Base-by-base conservation (phyloP, 495 filamentous ascomycete species). In the Trichoderma reesei region DNA sequence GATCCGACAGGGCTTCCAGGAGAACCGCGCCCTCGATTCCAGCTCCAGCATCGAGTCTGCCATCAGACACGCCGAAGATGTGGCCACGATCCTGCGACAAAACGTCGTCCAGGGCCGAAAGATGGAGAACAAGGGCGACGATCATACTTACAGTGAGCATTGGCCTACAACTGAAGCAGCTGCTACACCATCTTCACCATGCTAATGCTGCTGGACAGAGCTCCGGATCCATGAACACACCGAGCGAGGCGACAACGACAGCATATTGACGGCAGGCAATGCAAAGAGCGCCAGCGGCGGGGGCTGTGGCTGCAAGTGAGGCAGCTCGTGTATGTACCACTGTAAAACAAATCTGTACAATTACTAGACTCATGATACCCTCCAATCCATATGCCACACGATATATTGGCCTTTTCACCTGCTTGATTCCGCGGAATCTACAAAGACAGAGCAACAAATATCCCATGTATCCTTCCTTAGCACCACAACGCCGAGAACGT, bases 181-280 rank as follows among this genome's bases (percentile, higher is more conserved):
- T 9, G 18, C 3, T 33, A 31, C 48, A 33, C 44, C 3, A 5
- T 5, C n/a, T 2, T 5, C 9, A 20, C 44, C 20, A 20, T 18
- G 5, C 36, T 66, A 67, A 8, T 68, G 46, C 41, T 8, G 63
- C 18, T 37, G 11, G 14, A 16, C 67, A 95, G 92, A 89, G 72
- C 78, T 98, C 61, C 79, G 85, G 16, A 96, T 98, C 69, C 94
- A 96, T 73, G 84, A 95, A 60, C 79, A 92, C 63, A 98, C 89
- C 54, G 94, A 98, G 74, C 81, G 90, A 41, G 91, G 92, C 37
- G 90, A 96, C 77, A 98, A 98, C 69, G 90, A 95, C 63, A 88
- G 86, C 7, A 83, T 95, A 68, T 92, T 90, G 74, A 65, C 36
- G 20, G 63, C 63, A 34, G 54, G 63, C 31, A 65, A 36, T 1